Base-by-base conservation (phyloP, 495 filamentous ascomycete species). In the Cudoniella acicularis region DNA sequence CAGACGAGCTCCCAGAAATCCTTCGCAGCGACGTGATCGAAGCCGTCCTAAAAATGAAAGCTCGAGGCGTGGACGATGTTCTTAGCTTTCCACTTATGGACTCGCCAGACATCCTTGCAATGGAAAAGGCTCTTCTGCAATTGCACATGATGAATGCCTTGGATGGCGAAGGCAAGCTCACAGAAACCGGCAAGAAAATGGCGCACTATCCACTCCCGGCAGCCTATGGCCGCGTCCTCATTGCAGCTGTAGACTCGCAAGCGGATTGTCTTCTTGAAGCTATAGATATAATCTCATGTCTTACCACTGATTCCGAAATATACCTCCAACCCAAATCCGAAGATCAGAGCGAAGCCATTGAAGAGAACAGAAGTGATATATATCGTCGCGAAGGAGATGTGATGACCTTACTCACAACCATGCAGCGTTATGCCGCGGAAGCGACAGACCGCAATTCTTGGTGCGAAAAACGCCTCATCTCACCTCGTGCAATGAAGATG, bases 31-130 rank as follows among this genome's bases (percentile, higher is more conserved):
- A 99, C 69, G 75, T 98, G 1, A 82, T 90, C 21, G 84, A 89
- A 50, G 87, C 92, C 1, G 73, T 97, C n/a, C 75, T 99, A 16
- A 95, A 87, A 0, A 93, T 99, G 87, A 97, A 96, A 68, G 93
- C 95, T 9, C 79, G 92, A 30, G 94, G 93, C 0, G 84, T 96
- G 9, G 79, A 90, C 18, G 87, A 98, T 67, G 84, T 98, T 23
- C 70, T 91, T 46, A 75, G 78, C 0, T 99, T 99, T 65, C 89
- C 92, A 0, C 85, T 96, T 56, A 83, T 99, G 67, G 90, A 93
- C 56, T 81, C 83, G 0, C 95, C 93, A 0, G 83, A 87, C 0
- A 73, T 85, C 20, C 88, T 93, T 58, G 78, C 89, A 0, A 75
- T 98, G 11, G 84, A 90, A 60, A 96, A 92, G 69, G 94, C 92